These are phyloP conservation scores for Suillus subaureus DNA, from an alignment of 768 basidiomycete species.

Conservation along the genomic window DNA sequence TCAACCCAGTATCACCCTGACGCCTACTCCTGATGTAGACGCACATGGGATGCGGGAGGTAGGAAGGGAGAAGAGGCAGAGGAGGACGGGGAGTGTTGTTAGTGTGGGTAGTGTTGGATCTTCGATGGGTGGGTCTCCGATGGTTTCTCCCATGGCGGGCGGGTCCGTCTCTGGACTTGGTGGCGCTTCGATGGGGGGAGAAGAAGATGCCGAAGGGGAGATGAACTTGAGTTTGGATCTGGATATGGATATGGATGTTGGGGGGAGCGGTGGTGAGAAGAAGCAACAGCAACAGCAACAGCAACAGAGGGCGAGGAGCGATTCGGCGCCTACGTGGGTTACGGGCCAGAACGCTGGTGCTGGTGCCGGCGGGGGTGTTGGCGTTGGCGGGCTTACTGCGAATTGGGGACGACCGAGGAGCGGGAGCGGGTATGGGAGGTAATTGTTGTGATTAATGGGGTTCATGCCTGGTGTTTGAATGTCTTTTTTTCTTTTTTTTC, in stretches of 20 bases:
- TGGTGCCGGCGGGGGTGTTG: conserved; percentile 18
- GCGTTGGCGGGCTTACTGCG: conserved; percentile 28
- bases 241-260: conserved; percentile 10
- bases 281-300: conserved; percentile 18
- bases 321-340: conserved; percentile 28
- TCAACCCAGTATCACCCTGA: conserved; percentile 29
- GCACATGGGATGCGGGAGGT: conserved; percentile 12
- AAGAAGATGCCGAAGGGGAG: conserved; percentile 18
- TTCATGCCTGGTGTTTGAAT: conserved; percentile 7
- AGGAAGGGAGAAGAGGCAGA: conserved; percentile 27
- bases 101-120: background rate
- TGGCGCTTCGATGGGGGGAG: conserved; percentile 12
- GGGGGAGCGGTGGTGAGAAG: conserved; percentile 10
- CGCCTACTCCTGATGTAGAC: conserved; percentile 29
- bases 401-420: conserved; percentile 33
- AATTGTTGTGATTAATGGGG: conserved; percentile 1
- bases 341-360: conserved; percentile 11
- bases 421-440: conserved; percentile 30
- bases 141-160: background rate
- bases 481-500: background rate
- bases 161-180: conserved; percentile 12
- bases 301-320: conserved; percentile 24
- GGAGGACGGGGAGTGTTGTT: conserved; percentile 18
- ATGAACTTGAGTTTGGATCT: conserved; percentile 23
- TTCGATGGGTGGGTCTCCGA: conserved; percentile 1